Conservation (phyloP, 306 rosid species). For the Sicyos edulis region DNA sequence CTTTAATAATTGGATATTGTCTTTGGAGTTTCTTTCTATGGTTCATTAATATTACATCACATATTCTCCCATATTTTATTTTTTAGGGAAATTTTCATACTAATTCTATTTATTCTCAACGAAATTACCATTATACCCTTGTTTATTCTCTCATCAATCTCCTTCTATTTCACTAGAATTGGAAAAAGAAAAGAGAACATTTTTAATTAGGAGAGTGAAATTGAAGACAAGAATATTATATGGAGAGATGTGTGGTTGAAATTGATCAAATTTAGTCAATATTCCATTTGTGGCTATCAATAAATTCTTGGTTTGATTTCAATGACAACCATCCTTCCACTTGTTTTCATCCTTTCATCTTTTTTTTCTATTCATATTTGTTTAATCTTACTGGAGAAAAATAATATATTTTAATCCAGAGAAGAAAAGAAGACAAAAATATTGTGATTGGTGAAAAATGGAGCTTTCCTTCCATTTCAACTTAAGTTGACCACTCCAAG, state of each 20-base stretch:
- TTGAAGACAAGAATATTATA: constrained; percentile 11
- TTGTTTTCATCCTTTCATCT: neutral
- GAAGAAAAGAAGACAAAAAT: neutral
- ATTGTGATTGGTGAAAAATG: neutral
- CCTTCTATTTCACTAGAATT: neutral
- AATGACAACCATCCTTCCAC: neutral
- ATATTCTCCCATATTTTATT: neutral
- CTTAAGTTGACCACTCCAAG: neutral
- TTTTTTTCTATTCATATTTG: neutral
- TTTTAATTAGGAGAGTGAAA: constrained; percentile 3
- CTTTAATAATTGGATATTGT: constrained; percentile 3
- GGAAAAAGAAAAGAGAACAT: neutral
- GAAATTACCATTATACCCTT: constrained; percentile 12
- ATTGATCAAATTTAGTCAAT: neutral
- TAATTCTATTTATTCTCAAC: neutral
- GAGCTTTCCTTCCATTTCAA: neutral
- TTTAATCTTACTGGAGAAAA: neutral
- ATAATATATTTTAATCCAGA: neutral
- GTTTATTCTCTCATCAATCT: neutral
- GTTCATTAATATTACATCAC: neutral
- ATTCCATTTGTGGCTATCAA: constrained; percentile 3
- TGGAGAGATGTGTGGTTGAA: constrained; percentile 12
- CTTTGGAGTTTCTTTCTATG: neutral
- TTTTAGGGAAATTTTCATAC: neutral
- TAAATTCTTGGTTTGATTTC: constrained; percentile 6